Conservation (phyloP, 2,329 filamentous ascomycete genomes). For the Lasiodiplodia sp. region DNA sequence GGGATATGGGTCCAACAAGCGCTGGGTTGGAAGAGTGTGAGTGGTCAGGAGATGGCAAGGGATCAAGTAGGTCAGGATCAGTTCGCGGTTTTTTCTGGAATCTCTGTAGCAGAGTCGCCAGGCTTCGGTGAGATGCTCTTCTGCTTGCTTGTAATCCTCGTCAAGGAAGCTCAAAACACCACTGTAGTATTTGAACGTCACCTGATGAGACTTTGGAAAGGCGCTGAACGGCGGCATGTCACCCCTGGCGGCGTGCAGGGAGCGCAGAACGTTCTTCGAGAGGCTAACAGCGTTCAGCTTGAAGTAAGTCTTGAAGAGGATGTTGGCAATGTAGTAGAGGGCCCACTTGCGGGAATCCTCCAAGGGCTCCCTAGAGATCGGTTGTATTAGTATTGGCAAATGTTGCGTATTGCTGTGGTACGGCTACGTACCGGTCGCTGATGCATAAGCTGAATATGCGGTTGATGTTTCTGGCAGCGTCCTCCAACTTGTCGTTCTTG, state of each 20-base stretch:
- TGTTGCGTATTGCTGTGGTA: constrained; percentile 53
- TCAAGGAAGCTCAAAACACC: constrained; percentile 94
- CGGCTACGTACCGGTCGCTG: constrained; percentile 75
- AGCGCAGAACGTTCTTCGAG: constrained; percentile 87
- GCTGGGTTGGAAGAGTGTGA: constrained; percentile 78
- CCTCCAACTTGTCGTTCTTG: constrained; percentile 85
- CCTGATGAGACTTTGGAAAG: constrained; percentile 89
- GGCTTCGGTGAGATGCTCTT: constrained; percentile 79
- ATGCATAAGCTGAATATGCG: constrained; percentile 90
- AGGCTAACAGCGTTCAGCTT: constrained; percentile 89
- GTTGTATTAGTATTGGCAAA: not conserved
- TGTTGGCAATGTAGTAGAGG: constrained; percentile 91
- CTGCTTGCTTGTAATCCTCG: constrained; percentile 85
- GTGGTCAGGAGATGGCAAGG: constrained; percentile 89
- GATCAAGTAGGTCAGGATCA: constrained; percentile 93
- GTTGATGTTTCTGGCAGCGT: constrained; percentile 89
- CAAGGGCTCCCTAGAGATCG: constrained; percentile 63
- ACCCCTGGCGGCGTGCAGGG: constrained; percentile 75
- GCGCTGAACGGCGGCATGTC: constrained; percentile 82
- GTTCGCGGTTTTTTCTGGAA: constrained; percentile 77
- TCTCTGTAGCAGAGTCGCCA: constrained; percentile 81
- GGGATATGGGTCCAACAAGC: constrained; percentile 77
- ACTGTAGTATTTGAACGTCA: constrained; percentile 96
- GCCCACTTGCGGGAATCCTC: constrained; percentile 97
- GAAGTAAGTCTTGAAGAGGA: constrained; percentile 98